These are phyloP conservation scores for Paspalum notatum DNA, from an alignment of 176 grass and related monocot species.

Conservation along the genomic window DNA sequence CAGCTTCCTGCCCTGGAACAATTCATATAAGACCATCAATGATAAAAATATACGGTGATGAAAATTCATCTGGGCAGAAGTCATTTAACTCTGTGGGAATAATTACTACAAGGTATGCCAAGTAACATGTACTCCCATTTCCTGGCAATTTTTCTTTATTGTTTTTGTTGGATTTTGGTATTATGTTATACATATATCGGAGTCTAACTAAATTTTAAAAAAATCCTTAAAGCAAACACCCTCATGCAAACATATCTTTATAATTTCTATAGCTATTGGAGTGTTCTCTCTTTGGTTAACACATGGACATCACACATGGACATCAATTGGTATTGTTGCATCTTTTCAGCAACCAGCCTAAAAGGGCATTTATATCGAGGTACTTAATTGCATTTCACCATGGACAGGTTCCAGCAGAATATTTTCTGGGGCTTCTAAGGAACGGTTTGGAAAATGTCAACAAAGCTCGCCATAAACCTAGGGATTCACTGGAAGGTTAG, in stretches of 20 bases:
- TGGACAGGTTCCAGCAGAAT: slow-evolving; percentile 58
- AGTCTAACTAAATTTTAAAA: too few species aligned
- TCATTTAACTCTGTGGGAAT: too few species aligned
- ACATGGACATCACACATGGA: background rate
- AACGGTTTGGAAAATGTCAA: slow-evolving; percentile 46
- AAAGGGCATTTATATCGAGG: slow-evolving; percentile 46
- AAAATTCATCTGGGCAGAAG: too few species aligned
- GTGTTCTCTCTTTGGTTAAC: background rate
- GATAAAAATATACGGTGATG: slow-evolving; percentile 55
- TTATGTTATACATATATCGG: background rate
- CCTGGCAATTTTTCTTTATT: too few species aligned
- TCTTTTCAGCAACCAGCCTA: slow-evolving; percentile 52
- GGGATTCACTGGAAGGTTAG: slow-evolving; percentile 47
- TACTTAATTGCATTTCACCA: slow-evolving; percentile 56
- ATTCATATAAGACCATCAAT: slow-evolving; percentile 59
- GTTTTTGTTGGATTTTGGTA: too few species aligned
- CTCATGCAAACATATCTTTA: background rate
- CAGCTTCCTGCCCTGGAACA: slow-evolving; percentile 58
- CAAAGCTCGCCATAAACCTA: slow-evolving; percentile 27
- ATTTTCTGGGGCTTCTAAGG: slow-evolving; percentile 60
- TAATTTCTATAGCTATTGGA: background rate
- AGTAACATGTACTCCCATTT: background rate
- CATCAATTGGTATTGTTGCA: too few species aligned
- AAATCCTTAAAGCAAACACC: too few species aligned
- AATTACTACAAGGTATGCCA: slow-evolving; percentile 56